Conservation (phyloP, 108 stramenopile species). For the Fragilaria crotonensis region DNA sequence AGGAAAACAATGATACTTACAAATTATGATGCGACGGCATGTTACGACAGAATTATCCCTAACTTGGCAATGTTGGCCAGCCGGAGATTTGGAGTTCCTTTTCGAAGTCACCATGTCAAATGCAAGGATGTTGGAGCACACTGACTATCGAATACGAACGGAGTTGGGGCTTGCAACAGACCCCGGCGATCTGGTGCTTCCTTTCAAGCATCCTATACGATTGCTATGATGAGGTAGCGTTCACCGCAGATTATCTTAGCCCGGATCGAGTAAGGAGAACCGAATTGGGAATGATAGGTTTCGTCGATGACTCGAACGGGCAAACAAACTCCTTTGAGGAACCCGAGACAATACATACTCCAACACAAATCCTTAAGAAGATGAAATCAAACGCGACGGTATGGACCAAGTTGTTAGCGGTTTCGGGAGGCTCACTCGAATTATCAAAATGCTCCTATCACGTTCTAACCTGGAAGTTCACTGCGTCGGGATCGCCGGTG, state of each 20-base stretch:
- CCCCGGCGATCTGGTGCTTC: neutral
- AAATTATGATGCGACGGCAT: too few relatives aligned
- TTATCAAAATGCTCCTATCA: too few relatives aligned
- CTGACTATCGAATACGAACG: neutral
- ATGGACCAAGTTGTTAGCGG: neutral
- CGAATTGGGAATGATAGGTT: neutral
- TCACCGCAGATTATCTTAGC: neutral
- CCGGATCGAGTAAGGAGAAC: neutral
- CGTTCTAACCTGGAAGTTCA: too few relatives aligned
- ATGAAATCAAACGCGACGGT: too few relatives aligned
- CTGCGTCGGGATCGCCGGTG: too few relatives aligned
- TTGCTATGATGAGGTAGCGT: neutral
- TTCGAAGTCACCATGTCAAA: neutral
- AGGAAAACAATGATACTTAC: neutral
- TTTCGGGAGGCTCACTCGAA: too few relatives aligned
- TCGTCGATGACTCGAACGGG: neutral
- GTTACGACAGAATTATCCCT: neutral
- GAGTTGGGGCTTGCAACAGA: too few relatives aligned
- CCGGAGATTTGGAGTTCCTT: neutral
- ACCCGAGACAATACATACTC: too few relatives aligned
- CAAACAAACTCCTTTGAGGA: too few relatives aligned
- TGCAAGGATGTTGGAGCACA: neutral
- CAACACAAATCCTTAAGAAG: too few relatives aligned
- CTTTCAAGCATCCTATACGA: neutral
- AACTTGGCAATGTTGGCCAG: neutral